phyloP scores from a whole-genome alignment of 495 filamentous ascomycete genomes.

The Penicillium coprophilum region DNA sequence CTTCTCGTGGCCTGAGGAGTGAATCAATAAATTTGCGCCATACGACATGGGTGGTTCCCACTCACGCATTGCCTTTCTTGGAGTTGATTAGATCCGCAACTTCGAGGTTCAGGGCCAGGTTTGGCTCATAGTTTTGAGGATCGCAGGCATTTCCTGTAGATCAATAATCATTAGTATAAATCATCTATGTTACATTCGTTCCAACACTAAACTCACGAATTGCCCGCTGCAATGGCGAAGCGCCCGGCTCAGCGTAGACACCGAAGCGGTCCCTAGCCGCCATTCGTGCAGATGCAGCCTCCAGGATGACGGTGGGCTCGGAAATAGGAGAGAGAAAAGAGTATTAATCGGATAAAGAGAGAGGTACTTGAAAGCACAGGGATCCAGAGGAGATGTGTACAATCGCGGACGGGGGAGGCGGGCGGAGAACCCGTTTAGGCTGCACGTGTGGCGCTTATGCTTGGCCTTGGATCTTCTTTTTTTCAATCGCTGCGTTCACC shows the following conservation, averaged over 20 bases:
- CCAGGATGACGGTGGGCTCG: slow-evolving; percentile 56
- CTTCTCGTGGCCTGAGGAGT: slow-evolving; percentile 76
- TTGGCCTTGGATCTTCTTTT: slow-evolving; percentile 22
- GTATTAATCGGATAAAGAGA: slow-evolving; percentile 10
- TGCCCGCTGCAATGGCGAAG: slow-evolving; percentile 87
- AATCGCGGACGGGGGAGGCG: slow-evolving; percentile 18
- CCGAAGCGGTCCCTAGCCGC: slow-evolving; percentile 94
- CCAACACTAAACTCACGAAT: slow-evolving; percentile 60
- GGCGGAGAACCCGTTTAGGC: slow-evolving; percentile 24
- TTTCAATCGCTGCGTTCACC: slow-evolving; percentile 1
- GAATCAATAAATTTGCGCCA: slow-evolving; percentile 17
- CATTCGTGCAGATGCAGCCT: slow-evolving; percentile 93
- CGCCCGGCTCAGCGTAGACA: slow-evolving; percentile 71
- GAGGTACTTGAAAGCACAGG: slow-evolving; percentile 17
- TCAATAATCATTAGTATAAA: slow-evolving; percentile 6
- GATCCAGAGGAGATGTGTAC: slow-evolving; percentile 21
- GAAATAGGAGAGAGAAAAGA: slow-evolving; percentile 9
- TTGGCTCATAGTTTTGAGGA: slow-evolving; percentile 94
- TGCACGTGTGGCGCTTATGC: slow-evolving; percentile 35
- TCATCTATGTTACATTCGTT: slow-evolving; percentile 11
- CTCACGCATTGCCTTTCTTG: slow-evolving; percentile 92
- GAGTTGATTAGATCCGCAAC: slow-evolving; percentile 95
- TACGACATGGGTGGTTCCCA: slow-evolving; percentile 15
- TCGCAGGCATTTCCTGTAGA: slow-evolving; percentile 81
- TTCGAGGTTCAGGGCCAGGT: slow-evolving; percentile 93